These are phyloP conservation scores for Sugiyamaella grinbergsii DNA, from an alignment of 1,139 yeast genomes.

Conservation along the genomic window DNA sequence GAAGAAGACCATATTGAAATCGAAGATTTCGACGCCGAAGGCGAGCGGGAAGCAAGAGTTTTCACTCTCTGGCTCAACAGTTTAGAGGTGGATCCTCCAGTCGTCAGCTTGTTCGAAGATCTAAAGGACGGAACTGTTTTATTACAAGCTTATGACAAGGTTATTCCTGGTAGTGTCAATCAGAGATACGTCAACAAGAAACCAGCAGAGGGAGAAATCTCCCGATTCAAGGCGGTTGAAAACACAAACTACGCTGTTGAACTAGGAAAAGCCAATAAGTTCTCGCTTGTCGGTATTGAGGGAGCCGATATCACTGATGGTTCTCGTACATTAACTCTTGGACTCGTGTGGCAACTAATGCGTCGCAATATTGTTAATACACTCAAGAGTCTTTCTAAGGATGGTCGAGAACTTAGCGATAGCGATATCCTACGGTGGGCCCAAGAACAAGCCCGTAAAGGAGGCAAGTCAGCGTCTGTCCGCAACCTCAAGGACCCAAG, in stretches of 20 bases:
- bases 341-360: constrained; percentile 99
- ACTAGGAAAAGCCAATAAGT: constrained; percentile 87
- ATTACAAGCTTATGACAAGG: constrained; percentile 93
- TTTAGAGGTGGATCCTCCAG: constrained; percentile 93
- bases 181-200: constrained; percentile 79
- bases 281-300: constrained; percentile 95
- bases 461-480: constrained; percentile 59
- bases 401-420: constrained; percentile 77
- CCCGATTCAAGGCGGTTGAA: constrained; percentile 92
- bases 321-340: constrained; percentile 82
- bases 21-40: constrained; percentile 96
- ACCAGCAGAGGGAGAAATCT: constrained; percentile 74
- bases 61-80: constrained; percentile 97
- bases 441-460: constrained; percentile 76
- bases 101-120: constrained; percentile 88
- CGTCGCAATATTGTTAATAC: constrained; percentile 90
- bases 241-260: constrained; percentile 96
- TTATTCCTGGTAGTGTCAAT: constrained; percentile 89
- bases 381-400: constrained; percentile 67
- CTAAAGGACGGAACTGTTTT: constrained; percentile 89
- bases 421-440: constrained; percentile 93
- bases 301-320: constrained; percentile 98
- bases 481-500: constrained; percentile 86
- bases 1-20: constrained; percentile 83
- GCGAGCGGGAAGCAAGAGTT: constrained; percentile 98